A percentile compares a stretch with the other conserved stretches of the same genome.
Evolutionary conservation across 345 rosid species (phyloP).

Genomic region (Moricandia arvensis): DNA sequence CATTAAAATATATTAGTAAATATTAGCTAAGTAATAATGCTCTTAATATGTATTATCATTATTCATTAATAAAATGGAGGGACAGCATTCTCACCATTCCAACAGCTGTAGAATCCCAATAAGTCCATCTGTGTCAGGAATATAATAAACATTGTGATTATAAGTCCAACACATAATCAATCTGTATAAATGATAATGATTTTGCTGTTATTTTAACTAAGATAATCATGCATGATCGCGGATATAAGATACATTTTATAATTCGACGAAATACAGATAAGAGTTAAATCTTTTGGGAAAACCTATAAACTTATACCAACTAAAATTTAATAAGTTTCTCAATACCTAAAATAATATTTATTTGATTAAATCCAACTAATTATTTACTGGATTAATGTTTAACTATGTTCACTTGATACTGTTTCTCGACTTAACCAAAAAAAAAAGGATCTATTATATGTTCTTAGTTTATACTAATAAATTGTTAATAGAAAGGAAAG

Average conservation of each 20-base stretch:
- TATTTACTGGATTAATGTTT: background rate
- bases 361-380: background rate
- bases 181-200: background rate
- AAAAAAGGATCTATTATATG: background rate
- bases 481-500: background rate
- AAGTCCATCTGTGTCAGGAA: slow-evolving; percentile 48
- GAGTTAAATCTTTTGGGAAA: background rate
- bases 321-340: background rate
- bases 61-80: background rate
- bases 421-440: background rate
- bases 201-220: background rate
- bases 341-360: background rate
- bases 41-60: background rate
- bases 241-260: background rate
- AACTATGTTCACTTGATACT: background rate
- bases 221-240: slow-evolving; percentile 13
- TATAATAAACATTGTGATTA: background rate
- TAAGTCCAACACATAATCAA: background rate
- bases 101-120: slow-evolving; percentile 45
- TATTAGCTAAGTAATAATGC: too few species aligned
- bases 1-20: too few species aligned
- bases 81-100: slow-evolving; percentile 43
- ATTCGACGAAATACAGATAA: background rate
- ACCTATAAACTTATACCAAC: background rate
- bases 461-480: background rate